phyloP scores from a whole-genome alignment of 2,329 filamentous ascomycete genomes.

The Exophiala sp. region DNA sequence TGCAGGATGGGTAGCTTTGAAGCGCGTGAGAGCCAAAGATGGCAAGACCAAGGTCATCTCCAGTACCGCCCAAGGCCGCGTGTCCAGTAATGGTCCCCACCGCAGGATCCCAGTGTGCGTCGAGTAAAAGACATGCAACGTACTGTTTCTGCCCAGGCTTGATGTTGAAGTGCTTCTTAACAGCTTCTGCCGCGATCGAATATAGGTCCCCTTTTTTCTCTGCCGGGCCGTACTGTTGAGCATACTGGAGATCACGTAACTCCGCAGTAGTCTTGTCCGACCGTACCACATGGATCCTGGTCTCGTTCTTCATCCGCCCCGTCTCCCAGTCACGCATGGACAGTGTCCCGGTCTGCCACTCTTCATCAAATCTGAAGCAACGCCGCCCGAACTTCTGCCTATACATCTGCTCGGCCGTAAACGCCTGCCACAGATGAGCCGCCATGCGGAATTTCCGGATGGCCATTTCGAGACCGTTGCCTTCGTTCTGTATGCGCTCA shows the following conservation, averaged over 20 bases:
- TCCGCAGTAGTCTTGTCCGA: conserved; percentile 78
- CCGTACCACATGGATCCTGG: conserved; percentile 79
- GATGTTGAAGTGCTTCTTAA: conserved; percentile 69
- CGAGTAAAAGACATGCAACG: conserved; percentile 78
- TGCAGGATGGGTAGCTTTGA: conserved; percentile 79
- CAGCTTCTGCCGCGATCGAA: conserved; percentile 67
- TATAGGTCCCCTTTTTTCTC: conserved; percentile 69
- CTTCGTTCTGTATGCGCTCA: conserved; percentile 68
- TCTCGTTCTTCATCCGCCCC: conserved; percentile 78
- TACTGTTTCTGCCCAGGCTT: conserved; percentile 75
- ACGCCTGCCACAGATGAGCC: conserved; percentile 94
- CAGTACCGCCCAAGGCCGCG: conserved; percentile 67
- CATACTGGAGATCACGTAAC: conserved; percentile 68
- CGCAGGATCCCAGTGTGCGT: conserved; percentile 77
- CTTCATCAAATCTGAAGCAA: conserved; percentile 86
- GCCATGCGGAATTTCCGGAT: conserved; percentile 90
- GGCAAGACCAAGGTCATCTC: conserved; percentile 69
- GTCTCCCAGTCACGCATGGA: conserved; percentile 66
- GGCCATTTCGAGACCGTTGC: conserved; percentile 72
- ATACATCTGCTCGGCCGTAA: conserved; percentile 94
- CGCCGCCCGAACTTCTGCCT: conserved; percentile 79
- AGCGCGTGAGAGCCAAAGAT: conserved; percentile 90
- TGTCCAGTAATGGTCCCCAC: conserved; percentile 69
- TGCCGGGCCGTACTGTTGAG: conserved; percentile 68
- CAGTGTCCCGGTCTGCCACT: conserved; percentile 80